Conservation (phyloP, 306 rosid genomes). For the Carpinus viminea region DNA sequence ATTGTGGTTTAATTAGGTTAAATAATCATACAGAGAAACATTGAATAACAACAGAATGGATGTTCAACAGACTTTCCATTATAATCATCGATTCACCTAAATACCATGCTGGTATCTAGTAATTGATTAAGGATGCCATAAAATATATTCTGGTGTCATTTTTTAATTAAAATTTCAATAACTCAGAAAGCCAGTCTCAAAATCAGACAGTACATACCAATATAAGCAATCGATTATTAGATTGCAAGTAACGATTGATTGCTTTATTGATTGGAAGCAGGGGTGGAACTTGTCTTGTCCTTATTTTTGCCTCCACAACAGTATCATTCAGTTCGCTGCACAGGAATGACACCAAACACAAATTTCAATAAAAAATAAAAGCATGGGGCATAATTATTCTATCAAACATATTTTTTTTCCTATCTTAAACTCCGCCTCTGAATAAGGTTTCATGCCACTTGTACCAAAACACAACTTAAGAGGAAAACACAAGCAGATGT, state of each 20-base stretch:
- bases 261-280: slow-evolving; percentile 57
- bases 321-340: slow-evolving; percentile 90
- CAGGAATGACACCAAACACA: slow-evolving; percentile 27
- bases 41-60: not conserved
- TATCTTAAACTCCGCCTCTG: not conserved
- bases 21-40: not conserved
- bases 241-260: slow-evolving; percentile 51
- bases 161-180: slow-evolving; percentile 1
- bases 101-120: not conserved
- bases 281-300: slow-evolving; percentile 62
- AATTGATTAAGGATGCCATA: not conserved
- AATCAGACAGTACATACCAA: slow-evolving; percentile 58
- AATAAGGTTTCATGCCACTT: not conserved
- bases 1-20: not conserved
- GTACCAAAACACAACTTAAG: not conserved
- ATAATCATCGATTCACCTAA: not conserved
- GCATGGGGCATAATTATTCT: slow-evolving; percentile 17
- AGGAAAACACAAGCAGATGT: not conserved
- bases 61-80: not conserved
- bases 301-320: slow-evolving; percentile 58
- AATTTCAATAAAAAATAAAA: slow-evolving; percentile 19
- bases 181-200: slow-evolving; percentile 18
- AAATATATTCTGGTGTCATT: not conserved
- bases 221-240: slow-evolving; percentile 80
- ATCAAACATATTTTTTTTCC: not conserved